Evolutionary conservation across 208 protist genomes (phyloP), one percentile per base, ranked within the genome.

Genomic region (Leishmania tarentolae): DNA sequence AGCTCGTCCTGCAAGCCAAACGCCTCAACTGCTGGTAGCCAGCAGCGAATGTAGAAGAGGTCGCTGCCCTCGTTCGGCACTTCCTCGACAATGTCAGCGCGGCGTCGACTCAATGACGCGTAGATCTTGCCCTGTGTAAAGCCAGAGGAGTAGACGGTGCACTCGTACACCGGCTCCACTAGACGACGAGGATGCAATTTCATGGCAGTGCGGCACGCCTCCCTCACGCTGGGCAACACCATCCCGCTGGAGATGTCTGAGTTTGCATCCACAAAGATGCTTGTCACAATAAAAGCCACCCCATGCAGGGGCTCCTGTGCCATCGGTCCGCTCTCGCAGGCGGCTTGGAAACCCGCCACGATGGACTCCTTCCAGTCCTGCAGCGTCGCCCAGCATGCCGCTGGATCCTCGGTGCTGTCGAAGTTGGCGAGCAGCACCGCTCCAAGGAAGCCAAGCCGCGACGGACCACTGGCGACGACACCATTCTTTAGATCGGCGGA

Each of bases 221-320:
- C 96, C 6, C 95, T 96, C 76, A 99, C 91, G 31, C 96, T 91
- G 42, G 96, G 93, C 57, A 99, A 96, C 35, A 99, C 85, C 94
- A 99, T 98, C 11, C 98, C 98, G 24, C 89, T 84, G 52, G 94
- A 91, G 21, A 97, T 88, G 40, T 88, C 86, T 9, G 83, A 80
- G 46, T 70, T 65, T 28, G 83, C 81, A 50, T 93, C 83, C 42
- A 97, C 79, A 42, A 71, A 63, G 40, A 96, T 52, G 78, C 95
- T 87, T 7, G 93, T 96, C 35, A 98, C 87, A 28, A 97, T 78
- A 79, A 98, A 97, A 28, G 89, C 91, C 28, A 99, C 87, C 40
- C 98, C 98, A 40, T 86, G 93, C 88, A 99, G 90, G 4, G 99
- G 98, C 87, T 99, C 99, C 79, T 99, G 97, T 88, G 99, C 99